phyloP scores from a whole-genome alignment of 2,329 filamentous ascomycete genomes.

The Camptophora hylomeconis region DNA sequence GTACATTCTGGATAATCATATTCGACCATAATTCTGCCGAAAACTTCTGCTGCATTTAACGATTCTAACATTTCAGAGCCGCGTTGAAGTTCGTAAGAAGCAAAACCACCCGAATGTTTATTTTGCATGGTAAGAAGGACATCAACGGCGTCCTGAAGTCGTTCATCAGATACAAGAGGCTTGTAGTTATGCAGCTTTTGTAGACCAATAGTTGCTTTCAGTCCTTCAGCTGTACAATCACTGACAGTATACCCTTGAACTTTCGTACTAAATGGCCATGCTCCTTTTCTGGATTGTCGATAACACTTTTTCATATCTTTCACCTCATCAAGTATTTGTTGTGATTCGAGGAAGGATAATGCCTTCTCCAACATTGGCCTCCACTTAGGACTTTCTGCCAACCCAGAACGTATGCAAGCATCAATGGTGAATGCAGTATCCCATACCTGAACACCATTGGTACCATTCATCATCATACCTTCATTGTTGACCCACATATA shows the following conservation, averaged over 20 bases:
- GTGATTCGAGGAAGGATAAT: slow-evolving; percentile 72
- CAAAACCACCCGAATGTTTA: slow-evolving; percentile 61
- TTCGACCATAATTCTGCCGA: slow-evolving; percentile 94
- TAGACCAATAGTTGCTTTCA: slow-evolving; percentile 75
- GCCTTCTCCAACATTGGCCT: slow-evolving; percentile 71
- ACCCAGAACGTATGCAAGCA: slow-evolving; percentile 62
- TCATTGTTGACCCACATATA: slow-evolving; percentile 85
- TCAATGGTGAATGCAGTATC: slow-evolving; percentile 88
- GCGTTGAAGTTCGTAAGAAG: slow-evolving; percentile 76
- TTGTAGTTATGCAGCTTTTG: slow-evolving; percentile 70
- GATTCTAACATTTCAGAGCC: slow-evolving; percentile 67
- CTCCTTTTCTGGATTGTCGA: slow-evolving; percentile 79
- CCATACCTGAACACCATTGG: slow-evolving; percentile 97
- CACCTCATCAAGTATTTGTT: slow-evolving; percentile 80
- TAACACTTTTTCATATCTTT: slow-evolving; percentile 69
- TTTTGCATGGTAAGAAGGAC: slow-evolving; percentile 90
- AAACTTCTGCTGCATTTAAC: slow-evolving; percentile 92
- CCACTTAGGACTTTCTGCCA: slow-evolving; percentile 66
- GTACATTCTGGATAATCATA: slow-evolving; percentile 98
- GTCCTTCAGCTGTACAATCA: slow-evolving; percentile 82
- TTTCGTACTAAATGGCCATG: slow-evolving; percentile 89
- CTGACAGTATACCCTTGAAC: slow-evolving; percentile 91
- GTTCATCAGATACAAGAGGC: slow-evolving; percentile 56
- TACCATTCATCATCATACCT: slow-evolving; percentile 89
- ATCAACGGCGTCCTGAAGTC: slow-evolving; percentile 79